Percentiles rank a stretch among this genome's conserved stretches.
Evolutionary conservation across 345 rosid genomes (phyloP).

Genomic region (Melastoma malabathricum): DNA sequence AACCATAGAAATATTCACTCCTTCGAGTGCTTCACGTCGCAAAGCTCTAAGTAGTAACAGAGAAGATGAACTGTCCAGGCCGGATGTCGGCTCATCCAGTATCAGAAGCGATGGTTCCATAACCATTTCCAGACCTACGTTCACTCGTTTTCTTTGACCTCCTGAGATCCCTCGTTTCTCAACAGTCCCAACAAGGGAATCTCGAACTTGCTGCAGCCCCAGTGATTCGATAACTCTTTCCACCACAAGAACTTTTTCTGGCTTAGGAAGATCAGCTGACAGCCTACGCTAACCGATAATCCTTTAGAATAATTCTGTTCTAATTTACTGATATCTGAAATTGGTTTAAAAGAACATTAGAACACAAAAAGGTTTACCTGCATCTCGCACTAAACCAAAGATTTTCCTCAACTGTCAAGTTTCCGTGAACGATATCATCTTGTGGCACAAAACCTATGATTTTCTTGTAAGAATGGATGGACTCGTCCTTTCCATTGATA

Average conservation of each 20-base stretch:
- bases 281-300: conserved; percentile 31
- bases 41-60: conserved; percentile 86
- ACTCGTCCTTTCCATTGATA: conserved; percentile 69
- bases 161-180: conserved; percentile 97
- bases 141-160: conserved; percentile 96
- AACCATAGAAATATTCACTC: conserved; percentile 90
- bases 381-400: conserved; percentile 99
- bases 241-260: conserved; percentile 78
- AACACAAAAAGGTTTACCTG: conserved; percentile 38
- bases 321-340: not conserved
- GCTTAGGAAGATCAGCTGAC: conserved; percentile 59
- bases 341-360: not conserved
- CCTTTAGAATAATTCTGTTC: not conserved
- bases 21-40: conserved; percentile 98
- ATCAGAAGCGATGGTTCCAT: conserved; percentile 99
- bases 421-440: conserved; percentile 98
- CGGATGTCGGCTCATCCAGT: conserved; percentile 97
- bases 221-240: conserved; percentile 88
- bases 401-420: conserved; percentile 92
- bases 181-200: conserved; percentile 90
- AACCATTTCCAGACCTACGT: conserved; percentile 99
- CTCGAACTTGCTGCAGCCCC: conserved; percentile 73
- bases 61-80: conserved; percentile 97
- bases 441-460: conserved; percentile 95
- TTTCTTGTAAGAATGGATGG: conserved; percentile 78